Percentiles rank a stretch among this genome's conserved stretches.
Evolutionary conservation across 177 flowering plant genomes (phyloP).

Genomic region (Vitis hybrid): DNA sequence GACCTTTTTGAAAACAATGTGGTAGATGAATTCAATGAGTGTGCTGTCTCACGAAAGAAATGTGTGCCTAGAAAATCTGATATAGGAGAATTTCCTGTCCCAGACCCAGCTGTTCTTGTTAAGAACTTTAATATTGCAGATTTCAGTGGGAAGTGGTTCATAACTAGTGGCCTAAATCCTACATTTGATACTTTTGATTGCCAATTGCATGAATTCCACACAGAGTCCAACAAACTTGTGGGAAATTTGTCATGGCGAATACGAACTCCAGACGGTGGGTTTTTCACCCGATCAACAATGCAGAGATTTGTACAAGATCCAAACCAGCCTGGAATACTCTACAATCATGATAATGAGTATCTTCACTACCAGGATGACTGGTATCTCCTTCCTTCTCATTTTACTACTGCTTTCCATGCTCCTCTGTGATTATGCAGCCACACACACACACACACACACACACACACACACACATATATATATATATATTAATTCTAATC

Average conservation of each 20-base stretch:
- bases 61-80: constrained; percentile 91
- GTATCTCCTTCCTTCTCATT: constrained; percentile 29
- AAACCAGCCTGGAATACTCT: constrained; percentile 66
- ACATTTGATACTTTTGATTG: constrained; percentile 88
- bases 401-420: background rate
- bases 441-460: too few relatives aligned
- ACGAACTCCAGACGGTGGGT: constrained; percentile 79
- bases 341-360: constrained; percentile 92
- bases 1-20: constrained; percentile 86
- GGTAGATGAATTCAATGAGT: constrained; percentile 92
- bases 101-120: constrained; percentile 74
- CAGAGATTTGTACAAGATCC: constrained; percentile 92
- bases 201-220: constrained; percentile 88
- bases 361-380: constrained; percentile 98
- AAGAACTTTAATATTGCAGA: constrained; percentile 70
- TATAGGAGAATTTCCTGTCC: constrained; percentile 86
- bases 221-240: constrained; percentile 66
- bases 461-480: too few relatives aligned
- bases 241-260: constrained; percentile 92
- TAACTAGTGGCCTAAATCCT: constrained; percentile 87
- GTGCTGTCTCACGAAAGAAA: constrained; percentile 97
- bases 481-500: too few relatives aligned
- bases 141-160: constrained; percentile 94
- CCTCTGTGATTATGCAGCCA: background rate
- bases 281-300: constrained; percentile 66